Conservation (phyloP, 164 flowering plant genomes). For the Stephania japonica region DNA sequence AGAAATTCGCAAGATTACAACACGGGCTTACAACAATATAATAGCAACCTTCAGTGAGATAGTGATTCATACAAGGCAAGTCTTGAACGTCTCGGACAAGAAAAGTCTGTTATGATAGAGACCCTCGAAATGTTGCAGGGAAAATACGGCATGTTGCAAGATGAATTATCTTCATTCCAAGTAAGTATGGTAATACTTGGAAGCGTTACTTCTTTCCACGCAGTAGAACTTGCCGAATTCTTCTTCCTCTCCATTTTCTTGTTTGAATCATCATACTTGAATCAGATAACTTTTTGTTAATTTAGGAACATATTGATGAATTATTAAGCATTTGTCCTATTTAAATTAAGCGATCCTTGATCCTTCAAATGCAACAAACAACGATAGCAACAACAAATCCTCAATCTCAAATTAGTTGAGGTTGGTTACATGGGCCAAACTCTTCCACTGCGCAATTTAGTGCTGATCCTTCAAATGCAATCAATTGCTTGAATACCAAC, state of each 20-base stretch:
- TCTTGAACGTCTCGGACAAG: slow-evolving; percentile 65
- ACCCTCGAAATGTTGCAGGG: slow-evolving; percentile 64
- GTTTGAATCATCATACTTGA: neutral
- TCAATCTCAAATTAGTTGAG: no score
- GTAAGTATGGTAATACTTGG: slow-evolving; percentile 35
- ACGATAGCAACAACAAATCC: no score
- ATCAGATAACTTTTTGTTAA: neutral
- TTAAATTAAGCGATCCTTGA: neutral
- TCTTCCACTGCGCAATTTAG: no score
- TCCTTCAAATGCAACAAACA: neutral
- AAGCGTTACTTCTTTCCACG: neutral
- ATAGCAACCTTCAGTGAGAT: slow-evolving; percentile 81
- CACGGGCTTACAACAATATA: slow-evolving; percentile 86
- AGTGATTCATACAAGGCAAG: slow-evolving; percentile 56
- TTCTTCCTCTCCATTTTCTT: neutral
- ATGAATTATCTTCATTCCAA: slow-evolving; percentile 50
- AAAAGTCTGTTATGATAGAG: slow-evolving; percentile 69
- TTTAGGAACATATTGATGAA: neutral
- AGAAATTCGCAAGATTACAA: slow-evolving; percentile 86
- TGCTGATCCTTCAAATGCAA: no score
- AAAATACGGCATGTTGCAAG: slow-evolving; percentile 48
- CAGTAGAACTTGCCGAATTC: neutral
- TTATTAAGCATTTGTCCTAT: neutral
- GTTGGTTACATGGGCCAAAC: no score
- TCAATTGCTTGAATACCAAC: neutral